These are phyloP conservation scores for Periconia macrospinosa DNA, from an alignment of 2,329 filamentous ascomycete species.

Conservation along the genomic window DNA sequence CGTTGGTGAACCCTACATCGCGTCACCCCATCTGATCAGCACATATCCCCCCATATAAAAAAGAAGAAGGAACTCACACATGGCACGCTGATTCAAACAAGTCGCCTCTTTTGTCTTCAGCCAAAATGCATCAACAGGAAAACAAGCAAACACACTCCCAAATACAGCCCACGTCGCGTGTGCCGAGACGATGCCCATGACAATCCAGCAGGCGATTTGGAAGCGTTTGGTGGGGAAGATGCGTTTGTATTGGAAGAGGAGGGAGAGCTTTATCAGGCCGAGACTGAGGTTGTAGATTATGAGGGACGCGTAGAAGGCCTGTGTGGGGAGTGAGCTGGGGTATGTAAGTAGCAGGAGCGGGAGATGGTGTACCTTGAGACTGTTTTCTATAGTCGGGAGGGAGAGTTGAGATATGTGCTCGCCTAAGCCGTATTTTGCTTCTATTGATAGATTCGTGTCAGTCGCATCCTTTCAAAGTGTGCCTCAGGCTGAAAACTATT, in stretches of 20 bases:
- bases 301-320: constrained; percentile 38
- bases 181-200: constrained; percentile 27
- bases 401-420: constrained; percentile 19
- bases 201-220: constrained; percentile 22
- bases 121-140: constrained; percentile 39
- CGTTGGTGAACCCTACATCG: constrained; percentile 24
- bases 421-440: constrained; percentile 36
- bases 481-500: background rate
- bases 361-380: constrained; percentile 23
- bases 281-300: constrained; percentile 38
- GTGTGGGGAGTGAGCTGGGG: constrained; percentile 2
- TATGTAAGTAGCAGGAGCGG: background rate
- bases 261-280: constrained; percentile 35
- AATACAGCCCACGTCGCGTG: constrained; percentile 37
- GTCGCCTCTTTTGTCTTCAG: constrained; percentile 24
- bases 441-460: constrained; percentile 17
- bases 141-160: constrained; percentile 35
- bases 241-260: constrained; percentile 36
- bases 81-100: constrained; percentile 34
- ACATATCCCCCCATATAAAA: background rate
- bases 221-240: constrained; percentile 34
- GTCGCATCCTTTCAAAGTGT: background rate
- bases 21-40: background rate
- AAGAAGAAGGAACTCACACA: constrained; percentile 16
- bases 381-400: constrained; percentile 16